Conservation (phyloP, 2,329 filamentous ascomycete species). For the Aspergillus sp. region DNA sequence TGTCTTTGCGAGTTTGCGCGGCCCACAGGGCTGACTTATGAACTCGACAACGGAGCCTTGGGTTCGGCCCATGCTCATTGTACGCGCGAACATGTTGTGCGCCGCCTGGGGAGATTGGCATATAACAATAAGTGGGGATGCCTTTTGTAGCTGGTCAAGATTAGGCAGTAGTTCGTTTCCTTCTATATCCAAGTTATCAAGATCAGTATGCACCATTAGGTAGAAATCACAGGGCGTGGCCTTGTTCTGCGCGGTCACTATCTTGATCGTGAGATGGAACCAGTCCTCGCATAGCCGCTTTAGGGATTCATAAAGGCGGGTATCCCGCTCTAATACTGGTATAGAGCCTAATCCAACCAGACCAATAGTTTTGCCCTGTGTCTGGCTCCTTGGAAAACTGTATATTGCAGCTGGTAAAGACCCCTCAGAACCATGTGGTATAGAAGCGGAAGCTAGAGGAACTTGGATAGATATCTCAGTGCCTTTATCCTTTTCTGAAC, state of each 20-base stretch:
- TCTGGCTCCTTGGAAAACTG: neutral
- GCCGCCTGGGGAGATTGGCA: constrained; percentile 24
- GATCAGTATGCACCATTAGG: constrained; percentile 24
- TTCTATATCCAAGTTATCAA: constrained; percentile 10
- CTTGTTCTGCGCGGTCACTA: neutral
- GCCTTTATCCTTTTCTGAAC: constrained; percentile 25
- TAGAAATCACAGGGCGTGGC: constrained; percentile 20
- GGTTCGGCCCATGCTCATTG: neutral
- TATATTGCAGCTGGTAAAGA: neutral
- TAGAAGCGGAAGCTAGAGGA: neutral
- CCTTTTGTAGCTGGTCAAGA: neutral
- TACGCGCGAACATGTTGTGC: constrained; percentile 16
- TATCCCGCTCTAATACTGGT: neutral
- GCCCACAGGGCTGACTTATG: constrained; percentile 36
- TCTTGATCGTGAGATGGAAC: neutral
- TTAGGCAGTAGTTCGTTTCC: neutral
- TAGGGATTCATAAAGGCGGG: constrained; percentile 17
- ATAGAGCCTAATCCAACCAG: constrained; percentile 21
- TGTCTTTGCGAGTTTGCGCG: constrained; percentile 29
- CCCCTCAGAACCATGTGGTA: neutral
- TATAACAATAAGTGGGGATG: constrained; percentile 30
- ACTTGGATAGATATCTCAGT: constrained; percentile 17
- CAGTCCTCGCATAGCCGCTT: constrained; percentile 19
- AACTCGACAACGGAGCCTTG: constrained; percentile 27
- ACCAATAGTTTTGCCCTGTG: constrained; percentile 18